Percentiles rank a stretch among this genome's conserved stretches.
phyloP scores from a whole-genome alignment of 139 green algal species.

The Mychonastes homosphaera region DNA sequence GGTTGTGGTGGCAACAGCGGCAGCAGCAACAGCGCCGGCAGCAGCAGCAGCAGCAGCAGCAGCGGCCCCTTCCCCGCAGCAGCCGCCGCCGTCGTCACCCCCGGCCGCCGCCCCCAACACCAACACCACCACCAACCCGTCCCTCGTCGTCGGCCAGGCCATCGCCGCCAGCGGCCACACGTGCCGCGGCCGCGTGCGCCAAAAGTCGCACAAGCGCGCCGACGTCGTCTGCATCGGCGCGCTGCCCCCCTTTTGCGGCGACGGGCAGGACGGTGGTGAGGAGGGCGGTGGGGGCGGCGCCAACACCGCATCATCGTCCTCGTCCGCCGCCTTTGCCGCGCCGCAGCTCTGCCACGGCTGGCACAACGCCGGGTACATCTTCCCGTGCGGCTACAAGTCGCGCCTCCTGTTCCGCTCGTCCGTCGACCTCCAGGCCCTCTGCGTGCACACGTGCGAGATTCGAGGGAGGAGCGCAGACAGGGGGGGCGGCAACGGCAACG shows the following conservation, averaged over 20 bases:
- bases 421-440: slow-evolving; percentile 39
- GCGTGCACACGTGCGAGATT: slow-evolving; percentile 74
- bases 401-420: slow-evolving; percentile 61
- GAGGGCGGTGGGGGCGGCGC: not conserved
- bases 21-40: not conserved
- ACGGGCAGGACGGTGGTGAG: too few relatives aligned
- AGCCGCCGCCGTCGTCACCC: not conserved
- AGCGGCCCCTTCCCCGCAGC: not conserved
- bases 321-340: too few relatives aligned
- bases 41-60: slow-evolving; percentile 2
- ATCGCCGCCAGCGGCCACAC: slow-evolving; percentile 65
- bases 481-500: too few relatives aligned
- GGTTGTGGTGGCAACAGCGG: too few relatives aligned
- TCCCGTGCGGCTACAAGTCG: slow-evolving; percentile 72
- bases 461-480: slow-evolving; percentile 47
- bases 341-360: slow-evolving; percentile 42
- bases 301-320: too few relatives aligned
- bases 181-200: slow-evolving; percentile 58
- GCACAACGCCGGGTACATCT: slow-evolving; percentile 89
- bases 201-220: slow-evolving; percentile 65
- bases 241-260: too few relatives aligned
- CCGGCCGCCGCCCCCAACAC: not conserved
- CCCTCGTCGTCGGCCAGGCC: slow-evolving; percentile 10
- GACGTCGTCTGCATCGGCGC: slow-evolving; percentile 44
- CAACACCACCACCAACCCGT: not conserved